These are phyloP conservation scores for Russula abietina DNA, from an alignment of 768 basidiomycete species.

Conservation along the genomic window DNA sequence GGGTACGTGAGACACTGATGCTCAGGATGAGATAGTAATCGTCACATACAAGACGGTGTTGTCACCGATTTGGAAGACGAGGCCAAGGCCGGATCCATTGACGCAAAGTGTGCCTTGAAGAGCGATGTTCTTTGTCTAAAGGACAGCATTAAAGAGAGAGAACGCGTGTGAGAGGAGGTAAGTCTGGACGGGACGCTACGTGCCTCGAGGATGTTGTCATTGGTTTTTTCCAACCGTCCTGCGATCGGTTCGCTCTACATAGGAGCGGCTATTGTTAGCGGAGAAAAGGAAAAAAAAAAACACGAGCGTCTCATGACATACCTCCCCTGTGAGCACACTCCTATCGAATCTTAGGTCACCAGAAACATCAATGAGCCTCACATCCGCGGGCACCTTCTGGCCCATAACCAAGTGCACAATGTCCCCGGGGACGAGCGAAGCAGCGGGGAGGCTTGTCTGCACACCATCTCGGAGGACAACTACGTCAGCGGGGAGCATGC, in stretches of 20 bases:
- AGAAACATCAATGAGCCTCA: constrained; percentile 54
- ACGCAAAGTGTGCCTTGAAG: constrained; percentile 51
- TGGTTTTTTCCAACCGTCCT: constrained; percentile 29
- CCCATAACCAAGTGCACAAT: constrained; percentile 57
- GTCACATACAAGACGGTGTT: constrained; percentile 41
- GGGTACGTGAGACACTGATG: constrained; percentile 6
- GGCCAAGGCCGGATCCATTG: constrained; percentile 43
- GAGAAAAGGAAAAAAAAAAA: constrained; percentile 27
- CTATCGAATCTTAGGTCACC: constrained; percentile 57
- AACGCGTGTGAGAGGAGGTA: not conserved
- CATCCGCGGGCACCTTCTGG: constrained; percentile 64
- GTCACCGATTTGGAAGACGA: constrained; percentile 47
- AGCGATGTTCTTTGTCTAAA: constrained; percentile 52
- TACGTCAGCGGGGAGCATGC: constrained; percentile 60
- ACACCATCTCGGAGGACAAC: constrained; percentile 51
- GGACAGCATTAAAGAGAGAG: constrained; percentile 25
- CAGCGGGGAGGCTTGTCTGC: constrained; percentile 45
- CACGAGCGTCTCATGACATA: constrained; percentile 27
- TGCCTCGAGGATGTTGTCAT: constrained; percentile 29
- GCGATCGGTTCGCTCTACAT: constrained; percentile 22
- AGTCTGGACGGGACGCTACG: not conserved
- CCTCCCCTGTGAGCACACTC: constrained; percentile 61
- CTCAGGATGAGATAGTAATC: constrained; percentile 24
- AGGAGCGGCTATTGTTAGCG: constrained; percentile 25
- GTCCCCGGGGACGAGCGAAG: constrained; percentile 63